Evolutionary conservation across 768 basidiomycete genomes (phyloP), one percentile per base, ranked within the genome.

Genomic region (Pleurotus tuber-regium): DNA sequence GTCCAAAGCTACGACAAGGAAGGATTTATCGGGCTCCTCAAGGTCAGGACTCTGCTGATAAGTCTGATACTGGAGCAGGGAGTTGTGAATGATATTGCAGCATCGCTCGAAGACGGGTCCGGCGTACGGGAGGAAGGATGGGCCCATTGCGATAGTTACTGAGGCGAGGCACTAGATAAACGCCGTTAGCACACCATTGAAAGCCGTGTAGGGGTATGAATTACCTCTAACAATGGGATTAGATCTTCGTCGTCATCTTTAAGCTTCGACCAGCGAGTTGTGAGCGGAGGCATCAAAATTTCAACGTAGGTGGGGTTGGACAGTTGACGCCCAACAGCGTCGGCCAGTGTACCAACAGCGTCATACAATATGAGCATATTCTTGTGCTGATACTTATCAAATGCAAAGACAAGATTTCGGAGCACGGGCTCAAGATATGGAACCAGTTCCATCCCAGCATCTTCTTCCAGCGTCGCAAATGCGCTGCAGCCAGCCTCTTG

Each of bases 401-500:
- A 99, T 1, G 97, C 97, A 57, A 92, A 84, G 30, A 98, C 95
- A 48, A 99, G 77, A 68, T 98, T 98, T 49, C 89, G 86, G 52
- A 99, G 75, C 48, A 99, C 91, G 3, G 95, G 95, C 61, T 96
- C 94, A 12, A 98, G 84, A 71, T 89, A 98, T 1, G 97, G 97
- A 9, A 84, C 87, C 46, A 99, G 83, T 59, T 90, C 88, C 2
- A 78, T 62, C 2, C 93, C 96, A 4, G 97, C 97, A 66, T 98
- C 97, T 67, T 99, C 97, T 67, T 99, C 97, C 9, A 98, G 80
- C 12, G 97, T 98, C 10, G 97, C 97, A 62, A 99, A 98, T 1
- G 97, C 97, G 57, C 92, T 95, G 70, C 97, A 99, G 7, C 97
- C 97, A 3, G 97, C 97, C 70, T 99, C 97, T 72, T 99, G 97